phyloP scores from a whole-genome alignment of 306 rosid genomes.

The Cucumis sativus region Cucumber_9930_V3 NC_026657.2:5770001-5770500 shows the following conservation, averaged over 20 bases:
- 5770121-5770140: no score
- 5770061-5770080: neutral
- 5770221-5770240: no score
- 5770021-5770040: neutral
- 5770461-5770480: neutral
- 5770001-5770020: slow-evolving; percentile 22
- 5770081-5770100: no score
- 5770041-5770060: neutral
- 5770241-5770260: no score
- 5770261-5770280: neutral
- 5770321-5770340: slow-evolving; percentile 31
- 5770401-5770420: slow-evolving; percentile 59
- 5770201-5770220: no score
- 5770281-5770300: neutral
- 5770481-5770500: no score
- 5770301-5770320: neutral
- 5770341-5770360: slow-evolving; percentile 6
- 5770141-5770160: no score
- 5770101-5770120: no score
- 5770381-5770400: slow-evolving; percentile 17
- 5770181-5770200: no score
- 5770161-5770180: no score
- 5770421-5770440: slow-evolving; percentile 84
- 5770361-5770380: slow-evolving; percentile 10
- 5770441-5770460: slow-evolving; percentile 1